Base-by-base conservation (phyloP, 2,329 filamentous ascomycete genomes). In the Pseudocercospora eumusae region DNA sequence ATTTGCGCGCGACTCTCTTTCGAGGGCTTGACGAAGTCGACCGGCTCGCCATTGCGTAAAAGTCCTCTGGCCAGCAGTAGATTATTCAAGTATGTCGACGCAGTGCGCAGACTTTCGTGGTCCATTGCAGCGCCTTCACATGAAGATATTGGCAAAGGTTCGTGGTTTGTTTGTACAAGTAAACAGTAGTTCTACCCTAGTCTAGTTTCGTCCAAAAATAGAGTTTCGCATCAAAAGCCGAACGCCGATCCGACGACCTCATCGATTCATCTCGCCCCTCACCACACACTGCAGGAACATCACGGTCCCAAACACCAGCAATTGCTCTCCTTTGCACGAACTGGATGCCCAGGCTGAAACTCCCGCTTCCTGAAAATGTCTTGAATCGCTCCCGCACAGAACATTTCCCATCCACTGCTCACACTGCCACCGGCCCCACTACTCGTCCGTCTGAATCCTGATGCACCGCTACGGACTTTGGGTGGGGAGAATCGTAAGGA, bases 1-100 rank as follows among this genome's bases (percentile, higher is more conserved):
- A 98, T 88, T 68, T 87, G 86, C 20, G 90, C 89, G 87, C 95
- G 93, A 18, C 90, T 90, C 56, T 84, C 85, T 72, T 84, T 83
- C 40, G 85, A 82, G 18, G 84, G 85, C 66, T 88, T 85, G 62
- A 82, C 83, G 75, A 99, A 99, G 75, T 97, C 88, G 76, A 99
- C 90, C 45, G 80, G 81, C 70, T 89, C 86, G 68, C 89, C 84
- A 79, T 85, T 83, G 62, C 84, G 83, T 44, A 88, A 75, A 13
- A 88, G 76, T 31, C 86, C 86, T 47, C 86, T 82, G 7, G 86
- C 84, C n/a, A 88, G 80, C 20, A 88, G 77, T 5, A 88, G 77
- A 65, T 88, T 88, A 75, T 88, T 88, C 65, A 88, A 80, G 72
- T 88, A 88, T 6, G 80, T 81, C 28, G 86, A 86, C 23, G 86